Percentiles rank a stretch among this genome's conserved stretches.
These are phyloP conservation scores for Hansenula sp. DNA, from an alignment of 1,139 yeast genomes.

Conservation along the genomic window DNA sequence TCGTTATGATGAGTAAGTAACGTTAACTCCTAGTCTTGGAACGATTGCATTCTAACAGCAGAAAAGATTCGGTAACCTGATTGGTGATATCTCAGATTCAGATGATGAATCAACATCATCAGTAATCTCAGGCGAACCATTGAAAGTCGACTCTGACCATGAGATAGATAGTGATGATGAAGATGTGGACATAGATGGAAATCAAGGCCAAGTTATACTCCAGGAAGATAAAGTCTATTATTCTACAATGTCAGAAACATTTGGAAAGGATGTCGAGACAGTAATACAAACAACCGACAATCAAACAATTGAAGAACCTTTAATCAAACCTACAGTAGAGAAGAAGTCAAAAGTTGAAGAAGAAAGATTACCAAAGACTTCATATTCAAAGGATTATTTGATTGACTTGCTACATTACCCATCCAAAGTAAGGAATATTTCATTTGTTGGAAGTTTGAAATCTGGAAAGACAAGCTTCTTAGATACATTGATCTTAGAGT, in stretches of 20 bases:
- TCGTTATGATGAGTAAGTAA: conserved; percentile 62
- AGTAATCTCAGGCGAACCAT: conserved; percentile 12
- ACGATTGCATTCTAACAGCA: conserved; percentile 1
- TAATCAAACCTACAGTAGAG: conserved; percentile 51
- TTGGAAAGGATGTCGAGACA: conserved; percentile 62
- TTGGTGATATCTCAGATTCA: conserved; percentile 49
- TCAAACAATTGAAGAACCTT: conserved; percentile 56
- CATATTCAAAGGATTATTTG: conserved; percentile 64
- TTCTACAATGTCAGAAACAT: conserved; percentile 38
- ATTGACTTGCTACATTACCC: conserved; percentile 48
- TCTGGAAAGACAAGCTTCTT: conserved; percentile 85
- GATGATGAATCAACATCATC: conserved; percentile 33
- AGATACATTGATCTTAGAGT: conserved; percentile 63
- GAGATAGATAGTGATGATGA: conserved; percentile 18
- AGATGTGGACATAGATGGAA: conserved; percentile 19
- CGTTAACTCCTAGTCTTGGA: neutral
- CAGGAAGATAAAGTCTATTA: conserved; percentile 44
- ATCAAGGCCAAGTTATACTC: conserved; percentile 29
- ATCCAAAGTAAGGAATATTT: conserved; percentile 70
- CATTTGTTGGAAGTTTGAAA: conserved; percentile 75
- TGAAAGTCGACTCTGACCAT: conserved; percentile 11
- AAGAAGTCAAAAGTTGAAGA: conserved; percentile 49
- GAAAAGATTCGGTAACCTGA: conserved; percentile 59
- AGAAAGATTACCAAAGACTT: conserved; percentile 50
- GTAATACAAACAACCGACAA: conserved; percentile 54